A percentile compares a stretch with the other conserved stretches of the same genome.
phyloP scores from a whole-genome alignment of 2,329 filamentous ascomycete species.

The Colletotrichum lentis region DNA sequence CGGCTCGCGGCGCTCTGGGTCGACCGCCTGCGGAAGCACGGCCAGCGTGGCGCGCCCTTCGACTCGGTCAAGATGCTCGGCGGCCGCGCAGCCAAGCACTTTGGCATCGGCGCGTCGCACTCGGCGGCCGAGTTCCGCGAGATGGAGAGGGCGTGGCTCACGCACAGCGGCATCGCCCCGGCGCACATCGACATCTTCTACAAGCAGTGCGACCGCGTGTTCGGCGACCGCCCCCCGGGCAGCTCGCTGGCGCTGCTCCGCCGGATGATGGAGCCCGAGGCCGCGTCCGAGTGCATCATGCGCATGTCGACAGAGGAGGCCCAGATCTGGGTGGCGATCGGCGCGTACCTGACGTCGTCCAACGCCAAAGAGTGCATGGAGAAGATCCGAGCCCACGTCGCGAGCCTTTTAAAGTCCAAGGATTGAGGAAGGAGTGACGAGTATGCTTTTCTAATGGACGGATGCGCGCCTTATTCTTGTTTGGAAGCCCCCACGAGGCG shows the following conservation, averaged over 20 bases:
- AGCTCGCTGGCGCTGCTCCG: not conserved
- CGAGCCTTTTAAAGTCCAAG: not conserved
- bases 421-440: not conserved
- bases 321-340: conserved; percentile 1
- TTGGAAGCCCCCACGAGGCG: not conserved
- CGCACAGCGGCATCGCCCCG: conserved; percentile 2
- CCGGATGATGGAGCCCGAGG: not conserved
- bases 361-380: not conserved
- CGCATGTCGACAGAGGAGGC: conserved; percentile 11
- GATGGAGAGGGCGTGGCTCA: conserved; percentile 6
- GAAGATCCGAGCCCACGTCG: not conserved
- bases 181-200: not conserved
- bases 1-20: conserved; percentile 20
- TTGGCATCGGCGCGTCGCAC: conserved; percentile 1
- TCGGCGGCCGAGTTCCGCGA: not conserved
- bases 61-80: conserved; percentile 15
- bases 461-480: no score
- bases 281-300: not conserved
- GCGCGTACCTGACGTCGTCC: not conserved
- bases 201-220: conserved; percentile 1
- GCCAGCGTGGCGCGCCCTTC: not conserved
- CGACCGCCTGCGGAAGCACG: conserved; percentile 15
- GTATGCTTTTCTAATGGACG: no score
- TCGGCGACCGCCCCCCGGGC: not conserved
- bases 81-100: conserved; percentile 11